Evolutionary conservation across 169 alveolate species (phyloP), one percentile per base, ranked within the genome.

Genomic region (Plasmodium falciparum): DNA sequence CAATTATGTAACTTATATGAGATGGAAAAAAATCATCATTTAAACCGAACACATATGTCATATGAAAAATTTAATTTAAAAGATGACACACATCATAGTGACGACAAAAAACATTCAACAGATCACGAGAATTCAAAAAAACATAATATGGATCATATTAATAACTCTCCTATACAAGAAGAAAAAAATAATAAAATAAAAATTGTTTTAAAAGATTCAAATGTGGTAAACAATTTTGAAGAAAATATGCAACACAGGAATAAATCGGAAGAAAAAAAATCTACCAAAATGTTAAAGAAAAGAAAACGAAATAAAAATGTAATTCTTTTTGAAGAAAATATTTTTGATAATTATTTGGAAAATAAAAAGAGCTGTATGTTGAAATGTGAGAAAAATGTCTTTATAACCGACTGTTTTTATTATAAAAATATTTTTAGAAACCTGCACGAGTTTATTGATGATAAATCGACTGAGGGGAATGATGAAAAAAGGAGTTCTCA

Each of bases 271-370:
- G 22, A 56, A 9, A 29, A 24, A 13, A 5, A 50, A 17, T 39
- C 29, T 15, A 7, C 26, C 24, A 26, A 75, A 75, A 56, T 29
- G 33, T 1, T 43, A 45, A 6, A 75, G 24, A 47, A 63, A 20
- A 7, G 47, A 33, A 20, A 74, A 62, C 11, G 24, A 76, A 65
- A 65, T 17, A 47, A 66, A 29, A 33, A 66, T 17, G 24, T 58
- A 12, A 65, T 78, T 29, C 67, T 39, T 66, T 65, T 78, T 78
- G 63, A 63, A 15, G 89, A 78, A 11, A 54, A 78, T 29, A 24
- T 78, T 33, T 78, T 78, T 63, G 78, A 66, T 9, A 78, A n/a
- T 12, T 78, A 78, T 33, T 33, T 78, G 59, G 67, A 78, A 9
- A 71, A 61, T 12, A 78, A 66, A 33, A 50, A 71, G 26, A 78